Evolutionary conservation across 176 grass and related monocot genomes (phyloP), one percentile per base, ranked within the genome.

Genomic region (Rhynchospora tenuis): DNA sequence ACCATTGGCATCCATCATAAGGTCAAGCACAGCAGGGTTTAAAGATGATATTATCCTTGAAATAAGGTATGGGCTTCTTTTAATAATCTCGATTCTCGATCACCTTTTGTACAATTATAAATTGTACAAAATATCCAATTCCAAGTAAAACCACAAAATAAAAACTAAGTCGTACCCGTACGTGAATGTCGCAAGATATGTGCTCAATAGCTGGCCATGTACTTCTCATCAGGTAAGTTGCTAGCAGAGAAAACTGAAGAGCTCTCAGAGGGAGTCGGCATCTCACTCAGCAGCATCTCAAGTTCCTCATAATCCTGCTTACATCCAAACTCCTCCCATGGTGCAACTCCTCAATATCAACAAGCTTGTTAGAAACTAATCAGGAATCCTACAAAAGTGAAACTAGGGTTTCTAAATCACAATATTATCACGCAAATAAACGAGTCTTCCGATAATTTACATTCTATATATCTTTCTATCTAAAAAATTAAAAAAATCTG

Each of bases 1-100:
- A 70, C 92, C 95, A 86, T 98, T 90, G 45, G 59, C 61, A 79
- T 98, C 89, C 57, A 85, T 89, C 88, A 98, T 93, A 84, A 98
- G 82, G 77, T 55, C 44, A 29, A 87, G 64, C 38, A 82, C 79
- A 55, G 76, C 89, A 59, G 88, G 88, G 78, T 79, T 84, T 83
- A 98, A 78, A 59, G 92, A 78, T 43, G 79, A 86, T n/a, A 91
- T 90, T 81, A 93, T 63, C 88, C 83, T 87, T 3, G 71, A 90
- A 83, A 78, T 44, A 82, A 94, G 85, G 63, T 88, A 73, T 0
- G 62, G 69, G 23, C 16, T 82, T 42, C 42, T 83, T 83, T 73
- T 89, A 64, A 93, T 68, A 54, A 83, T n/a, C n/a, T n/a, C n/a
- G n/a, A n/a, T n/a, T 90, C 58, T 93, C 95, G 69, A 98, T 90